Evolutionary conservation across 768 basidiomycete genomes (phyloP).

Genomic region (Sporobolomyces phaffii): DNA sequence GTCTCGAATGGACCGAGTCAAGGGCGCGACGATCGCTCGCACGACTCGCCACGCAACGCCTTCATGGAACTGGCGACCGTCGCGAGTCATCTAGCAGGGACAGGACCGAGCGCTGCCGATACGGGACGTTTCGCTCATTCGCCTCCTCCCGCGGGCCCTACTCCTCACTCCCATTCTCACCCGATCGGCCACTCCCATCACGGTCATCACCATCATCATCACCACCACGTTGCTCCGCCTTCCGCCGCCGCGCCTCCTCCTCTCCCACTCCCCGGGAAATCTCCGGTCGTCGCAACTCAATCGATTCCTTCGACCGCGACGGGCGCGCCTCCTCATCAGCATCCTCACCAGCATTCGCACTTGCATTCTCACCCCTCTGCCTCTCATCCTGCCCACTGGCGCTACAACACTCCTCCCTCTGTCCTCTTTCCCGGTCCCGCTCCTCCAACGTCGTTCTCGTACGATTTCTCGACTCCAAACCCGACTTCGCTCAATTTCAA

Average conservation of each 20-base stretch:
- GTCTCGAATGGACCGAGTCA: background rate
- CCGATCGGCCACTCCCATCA: conserved; percentile 5
- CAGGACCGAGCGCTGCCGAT: background rate
- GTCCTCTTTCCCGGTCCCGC: conserved; percentile 10
- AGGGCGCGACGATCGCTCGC: background rate
- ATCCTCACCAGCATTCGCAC: conserved; percentile 8
- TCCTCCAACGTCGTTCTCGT: background rate
- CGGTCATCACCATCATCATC: conserved; percentile 16
- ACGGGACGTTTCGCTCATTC: background rate
- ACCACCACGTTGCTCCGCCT: background rate
- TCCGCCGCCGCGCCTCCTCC: background rate
- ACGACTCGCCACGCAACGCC: conserved; percentile 13
- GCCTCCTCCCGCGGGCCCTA: background rate
- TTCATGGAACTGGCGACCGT: conserved; percentile 26
- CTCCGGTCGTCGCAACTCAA: background rate
- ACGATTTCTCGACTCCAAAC: background rate
- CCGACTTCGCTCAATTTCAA: background rate
- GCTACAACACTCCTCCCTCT: background rate
- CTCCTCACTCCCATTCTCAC: too few species aligned
- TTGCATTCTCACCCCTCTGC: background rate
- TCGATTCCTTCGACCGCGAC: background rate
- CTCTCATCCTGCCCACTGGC: background rate
- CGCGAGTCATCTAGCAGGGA: conserved; percentile 11
- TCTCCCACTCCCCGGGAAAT: background rate
- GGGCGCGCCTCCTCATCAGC: background rate